Percentiles rank a stretch among this genome's conserved stretches.
phyloP scores from a whole-genome alignment of 768 basidiomycete species.

The Pseudohyphozyma bogoriensis region DNA sequence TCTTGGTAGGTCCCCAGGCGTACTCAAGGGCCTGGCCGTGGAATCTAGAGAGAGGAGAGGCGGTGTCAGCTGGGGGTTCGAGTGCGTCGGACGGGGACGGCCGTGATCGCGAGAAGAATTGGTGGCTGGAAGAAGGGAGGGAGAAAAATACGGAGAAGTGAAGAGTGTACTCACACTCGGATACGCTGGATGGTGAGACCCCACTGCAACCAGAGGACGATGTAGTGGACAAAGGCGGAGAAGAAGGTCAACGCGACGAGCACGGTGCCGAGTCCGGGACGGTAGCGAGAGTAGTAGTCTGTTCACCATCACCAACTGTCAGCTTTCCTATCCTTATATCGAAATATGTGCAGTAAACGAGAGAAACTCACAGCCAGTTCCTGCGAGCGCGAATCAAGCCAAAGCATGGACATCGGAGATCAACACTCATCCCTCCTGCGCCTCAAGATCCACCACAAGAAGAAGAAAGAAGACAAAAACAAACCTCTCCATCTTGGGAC shows the following conservation, averaged over 20 bases:
- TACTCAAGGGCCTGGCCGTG: slow-evolving; percentile 51
- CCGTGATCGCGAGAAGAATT: background rate
- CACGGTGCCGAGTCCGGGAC: slow-evolving; percentile 81
- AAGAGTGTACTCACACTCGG: slow-evolving; percentile 47
- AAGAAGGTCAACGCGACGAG: slow-evolving; percentile 63
- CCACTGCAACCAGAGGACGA: slow-evolving; percentile 69
- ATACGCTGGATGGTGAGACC: slow-evolving; percentile 61
- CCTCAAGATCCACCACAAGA: background rate
- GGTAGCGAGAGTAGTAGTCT: slow-evolving; percentile 91
- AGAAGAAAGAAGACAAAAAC: background rate
- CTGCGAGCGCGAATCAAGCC: slow-evolving; percentile 1
- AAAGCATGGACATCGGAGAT: background rate
- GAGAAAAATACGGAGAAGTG: background rate
- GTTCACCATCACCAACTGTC: slow-evolving; percentile 46
- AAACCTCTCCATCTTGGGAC: slow-evolving; percentile 83
- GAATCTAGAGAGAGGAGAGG: slow-evolving; percentile 3
- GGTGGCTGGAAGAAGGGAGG: background rate
- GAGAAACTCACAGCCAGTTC: slow-evolving; percentile 29
- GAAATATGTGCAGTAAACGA: too few relatives aligned
- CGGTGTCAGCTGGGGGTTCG: background rate
- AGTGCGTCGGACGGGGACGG: too few relatives aligned
- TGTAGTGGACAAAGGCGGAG: slow-evolving; percentile 69
- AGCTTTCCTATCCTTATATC: background rate
- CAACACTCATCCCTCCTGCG: background rate
- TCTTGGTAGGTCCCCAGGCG: slow-evolving; percentile 68